Conservation (phyloP, 2,329 filamentous ascomycete species). For the Arthroderma sp. region DNA sequence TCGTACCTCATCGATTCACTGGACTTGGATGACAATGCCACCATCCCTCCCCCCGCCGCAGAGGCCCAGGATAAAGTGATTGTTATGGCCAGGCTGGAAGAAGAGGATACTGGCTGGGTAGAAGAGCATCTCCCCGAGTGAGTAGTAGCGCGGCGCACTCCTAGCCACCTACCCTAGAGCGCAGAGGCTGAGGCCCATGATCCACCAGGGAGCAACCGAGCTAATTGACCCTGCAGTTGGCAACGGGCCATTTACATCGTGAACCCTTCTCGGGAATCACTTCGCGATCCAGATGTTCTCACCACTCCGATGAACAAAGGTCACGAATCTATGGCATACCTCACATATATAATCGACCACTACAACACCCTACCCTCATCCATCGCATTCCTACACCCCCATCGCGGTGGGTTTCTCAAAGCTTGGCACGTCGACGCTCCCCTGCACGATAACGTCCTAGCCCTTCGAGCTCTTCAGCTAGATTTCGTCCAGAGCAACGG, state of each 20-base stretch:
- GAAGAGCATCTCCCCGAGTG: conserved; percentile 33
- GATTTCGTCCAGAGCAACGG: conserved; percentile 35
- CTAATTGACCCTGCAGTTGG: conserved; percentile 22
- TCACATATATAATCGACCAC: conserved; percentile 39
- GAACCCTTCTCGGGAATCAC: conserved; percentile 20
- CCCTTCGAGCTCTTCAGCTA: conserved; percentile 34
- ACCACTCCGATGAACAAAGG: conserved; percentile 32
- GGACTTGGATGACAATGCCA: background rate
- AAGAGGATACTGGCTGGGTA: conserved; percentile 35
- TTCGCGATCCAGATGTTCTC: conserved; percentile 7
- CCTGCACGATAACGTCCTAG: conserved; percentile 34
- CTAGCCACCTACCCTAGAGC: background rate
- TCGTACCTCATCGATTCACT: conserved; percentile 1
- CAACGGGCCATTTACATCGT: conserved; percentile 34
- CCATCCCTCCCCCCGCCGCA: background rate
- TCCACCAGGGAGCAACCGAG: too few species aligned
- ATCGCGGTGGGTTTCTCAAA: conserved; percentile 18
- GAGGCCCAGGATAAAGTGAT: conserved; percentile 10
- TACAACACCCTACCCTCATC: conserved; percentile 35
- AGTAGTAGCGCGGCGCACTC: conserved; percentile 11
- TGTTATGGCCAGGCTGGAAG: conserved; percentile 32
- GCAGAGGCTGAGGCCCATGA: too few species aligned
- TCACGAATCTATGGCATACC: conserved; percentile 41
- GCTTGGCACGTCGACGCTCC: conserved; percentile 44
- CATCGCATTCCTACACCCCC: conserved; percentile 34